Conservation (phyloP, 2,329 filamentous ascomycete genomes). For the Aspergillus fructus region DNA sequence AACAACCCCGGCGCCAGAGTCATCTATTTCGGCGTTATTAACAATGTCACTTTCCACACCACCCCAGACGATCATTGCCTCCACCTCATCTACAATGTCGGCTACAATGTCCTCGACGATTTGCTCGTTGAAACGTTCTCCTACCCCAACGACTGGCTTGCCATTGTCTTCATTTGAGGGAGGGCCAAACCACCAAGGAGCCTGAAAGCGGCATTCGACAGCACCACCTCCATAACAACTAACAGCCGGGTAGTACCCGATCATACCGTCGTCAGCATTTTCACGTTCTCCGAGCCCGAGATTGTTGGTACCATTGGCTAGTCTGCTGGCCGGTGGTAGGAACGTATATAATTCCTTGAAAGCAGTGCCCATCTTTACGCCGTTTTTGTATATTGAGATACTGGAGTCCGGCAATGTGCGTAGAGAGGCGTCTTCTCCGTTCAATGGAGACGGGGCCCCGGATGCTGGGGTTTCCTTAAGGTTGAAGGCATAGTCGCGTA, state of each 20-base stretch:
- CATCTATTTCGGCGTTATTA: conserved; percentile 27
- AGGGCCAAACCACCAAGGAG: conserved; percentile 87
- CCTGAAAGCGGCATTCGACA: conserved; percentile 91
- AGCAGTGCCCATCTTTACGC: conserved; percentile 77
- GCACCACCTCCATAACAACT: conserved; percentile 90
- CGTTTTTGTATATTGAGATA: conserved; percentile 93
- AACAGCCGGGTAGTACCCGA: conserved; percentile 93
- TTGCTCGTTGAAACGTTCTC: conserved; percentile 84
- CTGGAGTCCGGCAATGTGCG: conserved; percentile 82
- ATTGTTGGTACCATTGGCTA: conserved; percentile 45
- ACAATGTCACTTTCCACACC: conserved; percentile 35
- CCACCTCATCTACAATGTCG: conserved; percentile 91
- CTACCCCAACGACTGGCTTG: conserved; percentile 58
- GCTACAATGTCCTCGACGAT: conserved; percentile 92
- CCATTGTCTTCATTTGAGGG: conserved; percentile 50
- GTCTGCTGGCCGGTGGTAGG: conserved; percentile 76
- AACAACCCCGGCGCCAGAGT: conserved; percentile 25
- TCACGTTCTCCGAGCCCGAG: conserved; percentile 68
- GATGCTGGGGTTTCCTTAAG: conserved; percentile 46
- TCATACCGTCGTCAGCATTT: conserved; percentile 87
- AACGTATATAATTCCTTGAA: conserved; percentile 89
- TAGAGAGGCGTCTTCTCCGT: conserved; percentile 73
- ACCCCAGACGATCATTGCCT: conserved; percentile 66
- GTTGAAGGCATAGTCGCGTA: conserved; percentile 66
- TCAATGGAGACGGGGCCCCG: conserved; percentile 53